Evolutionary conservation across 495 filamentous ascomycete genomes (phyloP).

Genomic region (Neurospora africana): DNA sequence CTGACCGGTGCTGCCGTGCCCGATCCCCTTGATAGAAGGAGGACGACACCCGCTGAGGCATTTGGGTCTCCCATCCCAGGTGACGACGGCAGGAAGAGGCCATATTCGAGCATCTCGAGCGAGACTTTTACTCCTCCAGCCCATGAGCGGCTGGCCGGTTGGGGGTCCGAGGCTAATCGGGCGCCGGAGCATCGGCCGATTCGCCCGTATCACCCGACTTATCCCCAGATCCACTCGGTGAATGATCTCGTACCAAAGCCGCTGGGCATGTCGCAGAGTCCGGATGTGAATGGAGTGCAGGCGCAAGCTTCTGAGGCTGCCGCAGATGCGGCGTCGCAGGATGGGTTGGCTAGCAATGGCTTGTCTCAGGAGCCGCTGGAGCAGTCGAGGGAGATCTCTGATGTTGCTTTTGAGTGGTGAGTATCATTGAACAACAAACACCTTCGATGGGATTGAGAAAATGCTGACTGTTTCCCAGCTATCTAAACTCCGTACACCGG

Average conservation of each 20-base stretch:
- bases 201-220: conserved; percentile 26
- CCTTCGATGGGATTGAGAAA: too few relatives aligned
- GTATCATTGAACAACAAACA: not conserved
- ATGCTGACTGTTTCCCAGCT: conserved; percentile 31
- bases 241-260: conserved; percentile 29
- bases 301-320: conserved; percentile 2
- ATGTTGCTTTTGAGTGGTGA: conserved; percentile 37
- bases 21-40: conserved; percentile 9
- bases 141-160: conserved; percentile 19
- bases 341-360: not conserved
- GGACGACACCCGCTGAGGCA: conserved; percentile 27
- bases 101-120: conserved; percentile 36
- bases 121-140: conserved; percentile 26
- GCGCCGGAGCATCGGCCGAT: conserved; percentile 30
- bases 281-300: not conserved
- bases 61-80: conserved; percentile 23
- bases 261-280: conserved; percentile 15
- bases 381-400: conserved; percentile 30
- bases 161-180: conserved; percentile 3
- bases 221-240: conserved; percentile 21
- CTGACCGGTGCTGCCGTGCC: conserved; percentile 22
- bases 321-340: conserved; percentile 8
- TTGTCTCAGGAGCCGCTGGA: conserved; percentile 18
- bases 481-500: conserved; percentile 61
- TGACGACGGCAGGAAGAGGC: conserved; percentile 32